Base-by-base conservation (phyloP, 2,329 filamentous ascomycete genomes). In the Celoporthe dispersa region DNA sequence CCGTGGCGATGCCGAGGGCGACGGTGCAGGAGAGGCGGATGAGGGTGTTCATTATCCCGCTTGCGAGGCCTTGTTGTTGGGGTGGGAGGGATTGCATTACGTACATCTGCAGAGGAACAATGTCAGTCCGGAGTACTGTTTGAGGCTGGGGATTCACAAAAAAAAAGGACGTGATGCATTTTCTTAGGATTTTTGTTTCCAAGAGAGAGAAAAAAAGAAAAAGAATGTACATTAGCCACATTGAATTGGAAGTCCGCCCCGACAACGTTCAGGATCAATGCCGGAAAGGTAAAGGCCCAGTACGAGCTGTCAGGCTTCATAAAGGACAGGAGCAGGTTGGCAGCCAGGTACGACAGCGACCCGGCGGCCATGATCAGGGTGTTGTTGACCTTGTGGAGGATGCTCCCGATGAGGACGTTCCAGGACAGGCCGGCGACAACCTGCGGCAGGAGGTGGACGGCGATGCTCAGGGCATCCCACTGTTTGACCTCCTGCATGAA, bases 191-290 rank as follows among this genome's bases (percentile, higher is more conserved):
- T n/a, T n/a, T n/a, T n/a, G n/a, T n/a, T n/a, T n/a, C n/a, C n/a
- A n/a, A n/a, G n/a, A n/a, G n/a, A n/a, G n/a, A n/a, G n/a, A 12
- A 39, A 67, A 41, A 28, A 44, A 11, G 35, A 28, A 28, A 28
- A 3, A 19, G 3, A n/a, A 79, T 85, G 74, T 76, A 89, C 86
- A 74, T 92, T 92, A 3, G 87, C 86, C 31, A 92, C 90, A 71
- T 91, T 91, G 77, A 92, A 92, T 70, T 92, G 87, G 44, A 92
- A 86, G 75, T 92, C 91, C 0, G 89, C 89, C 1, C 90, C 90
- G 4, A 91, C 80, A 1, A 92, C 90, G 31, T 86, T 85, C 35
- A 92, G 78, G 6, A 89, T 78, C 53, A 91, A 78, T 0, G 85
- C 84, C 0, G 90, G 88, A 75, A 92, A 92, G 7, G 86, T 83